Conservation (phyloP, 352 stramenopile genomes). For the Aphanomyces cochlioides region DNA sequence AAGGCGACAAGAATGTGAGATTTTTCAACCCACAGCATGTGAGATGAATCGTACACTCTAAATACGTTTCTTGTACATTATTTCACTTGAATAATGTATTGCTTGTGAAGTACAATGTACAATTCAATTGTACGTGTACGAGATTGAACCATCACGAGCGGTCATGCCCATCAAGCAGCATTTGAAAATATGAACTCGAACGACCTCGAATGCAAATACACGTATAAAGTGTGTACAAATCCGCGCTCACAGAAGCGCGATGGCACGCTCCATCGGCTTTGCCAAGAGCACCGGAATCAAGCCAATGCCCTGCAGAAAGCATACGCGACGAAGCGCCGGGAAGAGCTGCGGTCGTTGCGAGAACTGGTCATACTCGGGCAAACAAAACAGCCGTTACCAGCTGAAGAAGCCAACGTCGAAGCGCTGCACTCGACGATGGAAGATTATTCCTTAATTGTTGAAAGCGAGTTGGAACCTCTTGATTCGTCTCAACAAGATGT, state of each 20-base stretch:
- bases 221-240: conserved; percentile 25
- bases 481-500: too few relatives aligned
- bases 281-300: conserved; percentile 15
- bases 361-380: not conserved
- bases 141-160: too few relatives aligned
- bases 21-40: too few relatives aligned
- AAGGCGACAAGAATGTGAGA: too few relatives aligned
- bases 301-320: conserved; percentile 27
- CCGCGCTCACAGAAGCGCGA: conserved; percentile 16
- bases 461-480: too few relatives aligned
- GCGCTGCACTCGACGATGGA: not conserved
- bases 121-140: too few relatives aligned
- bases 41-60: too few relatives aligned
- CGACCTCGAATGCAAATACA: conserved; percentile 21
- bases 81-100: too few relatives aligned
- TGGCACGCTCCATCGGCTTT: conserved; percentile 18
- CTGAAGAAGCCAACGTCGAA: not conserved
- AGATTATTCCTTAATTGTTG: not conserved
- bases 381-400: not conserved
- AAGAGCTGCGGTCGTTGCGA: conserved; percentile 20
- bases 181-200: too few relatives aligned
- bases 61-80: too few relatives aligned
- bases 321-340: conserved; percentile 25
- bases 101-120: too few relatives aligned
- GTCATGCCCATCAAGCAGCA: too few relatives aligned